Percentiles rank a stretch among this genome's conserved stretches.
Conservation (phyloP, 345 rosid species). For the Firmiana major region DNA sequence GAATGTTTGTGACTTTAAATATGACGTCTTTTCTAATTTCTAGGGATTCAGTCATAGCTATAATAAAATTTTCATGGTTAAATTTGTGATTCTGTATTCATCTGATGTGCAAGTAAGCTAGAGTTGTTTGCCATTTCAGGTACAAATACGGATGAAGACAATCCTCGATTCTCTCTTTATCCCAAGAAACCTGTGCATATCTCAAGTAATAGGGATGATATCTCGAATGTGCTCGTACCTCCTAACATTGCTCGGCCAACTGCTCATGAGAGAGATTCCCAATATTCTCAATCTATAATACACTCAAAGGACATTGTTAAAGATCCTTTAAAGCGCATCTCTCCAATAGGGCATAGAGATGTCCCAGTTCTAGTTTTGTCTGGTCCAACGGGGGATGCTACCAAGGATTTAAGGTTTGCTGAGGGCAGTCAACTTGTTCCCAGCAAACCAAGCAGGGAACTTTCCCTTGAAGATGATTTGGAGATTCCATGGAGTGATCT, state of each 20-base stretch:
- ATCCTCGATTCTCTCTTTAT: conserved; percentile 46
- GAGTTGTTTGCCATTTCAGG: conserved; percentile 24
- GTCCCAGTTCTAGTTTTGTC: conserved; percentile 25
- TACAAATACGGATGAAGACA: conserved; percentile 39
- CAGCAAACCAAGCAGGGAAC: conserved; percentile 43
- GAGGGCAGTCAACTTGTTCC: conserved; percentile 41
- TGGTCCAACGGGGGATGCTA: conserved; percentile 31
- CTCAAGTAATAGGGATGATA: conserved; percentile 41
- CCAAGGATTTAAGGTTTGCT: conserved; percentile 36
- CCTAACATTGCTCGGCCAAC: conserved; percentile 27
- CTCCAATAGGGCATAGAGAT: conserved; percentile 38
- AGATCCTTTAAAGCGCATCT: conserved; percentile 41
- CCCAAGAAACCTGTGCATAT: conserved; percentile 39
- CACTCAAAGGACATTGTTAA: conserved; percentile 37
- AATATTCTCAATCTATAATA: conserved; percentile 25
- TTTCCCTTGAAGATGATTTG: conserved; percentile 75
- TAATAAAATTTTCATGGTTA: neutral
- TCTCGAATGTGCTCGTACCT: conserved; percentile 36
- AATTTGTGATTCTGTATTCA: neutral
- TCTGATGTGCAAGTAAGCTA: conserved; percentile 6
- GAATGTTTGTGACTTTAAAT: neutral
- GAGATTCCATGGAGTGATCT: conserved; percentile 93
- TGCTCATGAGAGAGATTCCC: conserved; percentile 41
- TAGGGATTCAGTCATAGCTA: neutral
- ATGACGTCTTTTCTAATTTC: neutral